Evolutionary conservation across 2,329 filamentous ascomycete species (phyloP).

Genomic region (Ascochyta clinopodiicola): DNA sequence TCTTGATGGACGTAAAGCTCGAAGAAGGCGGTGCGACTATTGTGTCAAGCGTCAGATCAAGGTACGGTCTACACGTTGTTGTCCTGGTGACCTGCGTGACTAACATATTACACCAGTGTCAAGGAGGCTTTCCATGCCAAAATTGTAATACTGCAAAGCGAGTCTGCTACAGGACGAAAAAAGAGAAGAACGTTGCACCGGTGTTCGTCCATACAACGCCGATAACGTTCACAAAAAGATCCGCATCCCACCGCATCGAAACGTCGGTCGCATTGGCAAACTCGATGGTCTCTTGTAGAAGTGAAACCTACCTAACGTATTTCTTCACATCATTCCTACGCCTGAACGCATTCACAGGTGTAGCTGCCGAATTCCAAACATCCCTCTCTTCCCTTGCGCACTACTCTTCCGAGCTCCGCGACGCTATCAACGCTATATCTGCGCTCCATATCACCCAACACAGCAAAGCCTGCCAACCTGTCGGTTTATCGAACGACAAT

Average conservation of each 20-base stretch:
- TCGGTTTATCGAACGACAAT: background rate
- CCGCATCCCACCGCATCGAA: background rate
- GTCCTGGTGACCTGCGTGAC: background rate
- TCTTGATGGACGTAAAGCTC: constrained; percentile 37
- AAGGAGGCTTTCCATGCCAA: constrained; percentile 31
- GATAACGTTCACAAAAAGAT: background rate
- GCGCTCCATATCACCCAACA: constrained; percentile 17
- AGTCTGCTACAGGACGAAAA: constrained; percentile 17
- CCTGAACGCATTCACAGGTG: constrained; percentile 27
- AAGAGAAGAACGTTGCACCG: constrained; percentile 6
- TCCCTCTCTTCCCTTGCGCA: constrained; percentile 22
- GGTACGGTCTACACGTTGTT: constrained; percentile 6
- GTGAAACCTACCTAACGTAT: constrained; percentile 23
- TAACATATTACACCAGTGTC: constrained; percentile 21
- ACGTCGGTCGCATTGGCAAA: background rate
- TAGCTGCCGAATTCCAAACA: constrained; percentile 5
- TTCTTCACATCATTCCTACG: constrained; percentile 33
- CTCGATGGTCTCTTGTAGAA: background rate
- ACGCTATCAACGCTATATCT: constrained; percentile 30
- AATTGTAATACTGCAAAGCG: constrained; percentile 27
- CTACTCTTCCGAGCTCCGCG: constrained; percentile 22
- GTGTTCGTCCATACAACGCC: constrained; percentile 25
- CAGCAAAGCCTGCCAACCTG: background rate
- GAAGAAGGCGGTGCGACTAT: constrained; percentile 33
- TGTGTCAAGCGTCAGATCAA: constrained; percentile 38